Evolutionary conservation across 306 rosid species (phyloP), one percentile per base, ranked within the genome.

Genomic region (Cucumis cinereus): DNA sequence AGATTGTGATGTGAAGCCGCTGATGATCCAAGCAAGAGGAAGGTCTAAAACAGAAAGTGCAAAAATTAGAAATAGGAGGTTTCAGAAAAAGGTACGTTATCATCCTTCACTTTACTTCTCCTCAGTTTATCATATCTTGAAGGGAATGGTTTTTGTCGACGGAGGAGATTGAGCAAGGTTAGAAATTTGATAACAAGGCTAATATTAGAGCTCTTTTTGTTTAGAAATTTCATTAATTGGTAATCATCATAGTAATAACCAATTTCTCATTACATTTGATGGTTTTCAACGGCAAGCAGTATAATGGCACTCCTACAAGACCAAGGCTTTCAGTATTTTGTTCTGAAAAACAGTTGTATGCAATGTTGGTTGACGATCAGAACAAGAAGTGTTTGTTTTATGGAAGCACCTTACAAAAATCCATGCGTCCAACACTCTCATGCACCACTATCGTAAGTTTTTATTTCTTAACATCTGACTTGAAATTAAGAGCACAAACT

Each of bases 321-420:
- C 98, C 97, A 63, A 90, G 98, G 83, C 97, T 94, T 80, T 91
- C 96, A 23, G 97, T 91, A 8, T 94, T 94, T 82, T 94, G 93
- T 82, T 94, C 96, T 14, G 91, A 85, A 9, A 90, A 90, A 54
- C 97, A 94, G 75, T 71, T 91, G 80, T 89, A 94, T 84, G 97
- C 96, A 4, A 90, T 89, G 97, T 85, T 94, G 64, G 95, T 94
- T 26, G 95, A 94, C 78, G 98, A 94, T 79, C 87, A 86, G 73
- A 91, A 87, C 81, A 91, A 89, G 72, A 91, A 86, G 80, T 90
- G 98, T 66, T 81, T 94, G 83, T 91, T 89, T 80, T 89, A 88
- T 67, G 97, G 87, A 79, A 94, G 91, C 82, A 91, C 96, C 0
- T 75, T 89, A 68, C 98, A 91, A 85, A 94, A 90, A 79, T 87